These are phyloP conservation scores for Spergularia bocconei DNA, from an alignment of 148 eudicot species.

Conservation along the genomic window DNA sequence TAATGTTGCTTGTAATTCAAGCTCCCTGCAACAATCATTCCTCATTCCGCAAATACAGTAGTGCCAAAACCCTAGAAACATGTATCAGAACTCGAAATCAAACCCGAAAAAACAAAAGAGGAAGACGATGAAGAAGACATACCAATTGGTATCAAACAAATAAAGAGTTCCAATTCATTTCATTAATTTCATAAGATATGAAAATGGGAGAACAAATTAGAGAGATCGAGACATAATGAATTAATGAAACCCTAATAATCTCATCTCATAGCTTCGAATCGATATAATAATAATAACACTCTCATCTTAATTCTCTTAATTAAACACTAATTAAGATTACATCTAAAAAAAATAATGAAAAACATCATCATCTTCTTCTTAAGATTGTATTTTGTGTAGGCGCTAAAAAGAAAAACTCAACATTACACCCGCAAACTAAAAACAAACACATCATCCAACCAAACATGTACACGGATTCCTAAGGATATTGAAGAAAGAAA, in stretches of 20 bases:
- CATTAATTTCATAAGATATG: background rate
- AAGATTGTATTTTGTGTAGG: slow-evolving; percentile 18
- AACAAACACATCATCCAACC: slow-evolving; percentile 17
- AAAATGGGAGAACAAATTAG: background rate
- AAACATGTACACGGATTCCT: slow-evolving; percentile 26
- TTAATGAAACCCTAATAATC: slow-evolving; percentile 12
- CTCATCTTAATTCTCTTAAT: background rate
- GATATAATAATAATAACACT: background rate
- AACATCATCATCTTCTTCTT: background rate
- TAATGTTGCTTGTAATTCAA: too few species aligned
- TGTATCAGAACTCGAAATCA: too few species aligned
- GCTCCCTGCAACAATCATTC: too few species aligned
- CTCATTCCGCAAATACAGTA: too few species aligned
- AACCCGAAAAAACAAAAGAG: background rate
- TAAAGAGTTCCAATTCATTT: background rate
- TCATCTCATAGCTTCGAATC: slow-evolving; percentile 21
- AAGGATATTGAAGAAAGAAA: background rate
- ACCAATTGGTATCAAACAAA: slow-evolving; percentile 6
- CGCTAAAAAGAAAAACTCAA: slow-evolving; percentile 10
- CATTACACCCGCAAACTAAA: slow-evolving; percentile 23
- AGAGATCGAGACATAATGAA: background rate
- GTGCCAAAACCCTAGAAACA: too few species aligned
- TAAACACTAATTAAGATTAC: slow-evolving; percentile 15
- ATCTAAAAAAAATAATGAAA: background rate
- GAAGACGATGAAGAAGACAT: background rate